A percentile compares a stretch with the other conserved stretches of the same genome.
Evolutionary conservation across 495 filamentous ascomycete genomes (phyloP).

Genomic region (Hyphodiscus hymeniophilus): DNA sequence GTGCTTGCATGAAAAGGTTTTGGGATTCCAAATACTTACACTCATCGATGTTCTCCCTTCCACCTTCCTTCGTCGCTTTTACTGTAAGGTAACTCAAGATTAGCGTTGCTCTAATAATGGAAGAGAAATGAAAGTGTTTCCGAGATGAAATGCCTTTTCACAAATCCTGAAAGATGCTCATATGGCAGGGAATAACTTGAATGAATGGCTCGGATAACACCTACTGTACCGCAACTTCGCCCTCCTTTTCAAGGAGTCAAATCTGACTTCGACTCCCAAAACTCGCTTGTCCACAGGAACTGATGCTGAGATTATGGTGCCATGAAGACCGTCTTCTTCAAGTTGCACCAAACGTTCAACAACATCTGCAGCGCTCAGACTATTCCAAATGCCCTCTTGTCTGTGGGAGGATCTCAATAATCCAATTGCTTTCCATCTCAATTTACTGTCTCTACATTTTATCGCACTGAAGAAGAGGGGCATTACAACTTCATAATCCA

Average conservation of each 20-base stretch:
- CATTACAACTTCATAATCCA: not conserved
- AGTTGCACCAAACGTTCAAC: slow-evolving; percentile 1
- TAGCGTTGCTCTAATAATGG: no score
- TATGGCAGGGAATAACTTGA: no score
- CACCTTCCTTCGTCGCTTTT: no score
- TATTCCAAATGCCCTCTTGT: slow-evolving; percentile 3
- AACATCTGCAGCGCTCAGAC: not conserved
- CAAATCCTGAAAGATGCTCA: no score
- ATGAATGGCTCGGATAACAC: no score
- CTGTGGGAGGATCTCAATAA: not conserved
- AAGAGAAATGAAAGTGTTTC: no score
- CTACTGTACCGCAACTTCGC: not conserved
- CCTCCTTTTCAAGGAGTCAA: not conserved
- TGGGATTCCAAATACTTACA: no score
- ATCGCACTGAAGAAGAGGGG: not conserved
- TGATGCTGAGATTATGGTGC: not conserved
- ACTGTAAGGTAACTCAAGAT: no score
- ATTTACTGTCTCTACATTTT: not conserved
- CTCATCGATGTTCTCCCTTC: no score
- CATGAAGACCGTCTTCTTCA: slow-evolving; percentile 1
- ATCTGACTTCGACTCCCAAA: not conserved
- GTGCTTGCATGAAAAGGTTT: no score
- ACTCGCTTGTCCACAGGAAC: not conserved
- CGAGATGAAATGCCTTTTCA: no score
- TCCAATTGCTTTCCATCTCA: not conserved